These are phyloP conservation scores for Canavalia ensiformis DNA, from an alignment of 306 rosid species.

Conservation along the genomic window DNA sequence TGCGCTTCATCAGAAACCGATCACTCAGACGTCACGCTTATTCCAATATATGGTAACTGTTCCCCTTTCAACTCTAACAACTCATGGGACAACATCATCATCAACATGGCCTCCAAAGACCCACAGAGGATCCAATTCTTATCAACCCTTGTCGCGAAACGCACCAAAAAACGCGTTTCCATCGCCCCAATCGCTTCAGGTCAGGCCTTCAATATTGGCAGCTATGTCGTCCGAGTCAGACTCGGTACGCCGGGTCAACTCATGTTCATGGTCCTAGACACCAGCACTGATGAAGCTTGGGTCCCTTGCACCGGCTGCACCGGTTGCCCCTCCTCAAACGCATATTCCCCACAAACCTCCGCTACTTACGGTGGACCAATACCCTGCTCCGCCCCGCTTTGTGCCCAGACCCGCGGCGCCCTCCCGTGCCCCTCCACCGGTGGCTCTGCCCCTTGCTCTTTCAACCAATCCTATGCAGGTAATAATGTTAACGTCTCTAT, in stretches of 20 bases:
- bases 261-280: conserved; percentile 73
- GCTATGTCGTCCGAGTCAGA: conserved; percentile 69
- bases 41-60: conserved; percentile 77
- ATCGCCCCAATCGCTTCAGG: conserved; percentile 29
- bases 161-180: neutral
- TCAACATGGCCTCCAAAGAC: conserved; percentile 77
- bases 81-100: conserved; percentile 58
- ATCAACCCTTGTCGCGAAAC: conserved; percentile 39
- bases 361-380: conserved; percentile 48
- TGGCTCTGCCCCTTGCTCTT: conserved; percentile 47
- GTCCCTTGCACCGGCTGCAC: conserved; percentile 61
- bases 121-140: conserved; percentile 61
- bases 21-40: conserved; percentile 57
- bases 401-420: conserved; percentile 61
- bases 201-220: neutral
- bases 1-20: conserved; percentile 55
- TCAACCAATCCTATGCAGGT: conserved; percentile 65
- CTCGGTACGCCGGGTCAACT: conserved; percentile 71
- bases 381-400: conserved; percentile 60
- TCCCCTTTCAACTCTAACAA: conserved; percentile 61
- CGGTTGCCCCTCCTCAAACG: conserved; percentile 55
- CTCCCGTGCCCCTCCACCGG: conserved; percentile 57
- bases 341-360: conserved; percentile 59
- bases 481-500: too few species aligned
- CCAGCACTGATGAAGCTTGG: conserved; percentile 60